Percentiles rank a stretch among this genome's conserved stretches.
phyloP scores from a whole-genome alignment of 208 protist species.

The Trypanosoma rangeli region DNA sequence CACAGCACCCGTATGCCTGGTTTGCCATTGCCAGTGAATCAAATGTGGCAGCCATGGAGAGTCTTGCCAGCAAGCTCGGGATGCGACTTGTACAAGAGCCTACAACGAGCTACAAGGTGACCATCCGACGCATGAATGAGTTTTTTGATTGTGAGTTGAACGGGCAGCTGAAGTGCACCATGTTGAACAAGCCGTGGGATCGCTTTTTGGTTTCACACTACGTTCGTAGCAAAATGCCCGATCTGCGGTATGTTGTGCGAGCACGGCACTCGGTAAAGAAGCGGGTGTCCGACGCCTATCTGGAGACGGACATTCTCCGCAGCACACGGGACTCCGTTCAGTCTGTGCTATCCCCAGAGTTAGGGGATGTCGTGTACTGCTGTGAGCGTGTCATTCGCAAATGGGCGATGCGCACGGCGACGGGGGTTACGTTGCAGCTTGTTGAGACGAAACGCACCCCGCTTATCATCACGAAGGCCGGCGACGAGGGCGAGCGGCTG shows the following conservation, averaged over 20 bases:
- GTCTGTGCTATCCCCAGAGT: constrained; percentile 81
- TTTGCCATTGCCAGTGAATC: constrained; percentile 81
- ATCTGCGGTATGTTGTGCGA: constrained; percentile 84
- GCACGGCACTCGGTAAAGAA: constrained; percentile 87
- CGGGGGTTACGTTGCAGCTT: constrained; percentile 62
- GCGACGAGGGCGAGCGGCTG: constrained; percentile 81
- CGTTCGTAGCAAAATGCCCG: constrained; percentile 78
- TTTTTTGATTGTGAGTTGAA: constrained; percentile 82
- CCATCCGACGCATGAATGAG: constrained; percentile 65
- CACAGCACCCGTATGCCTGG: constrained; percentile 84
- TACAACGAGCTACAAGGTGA: constrained; percentile 73
- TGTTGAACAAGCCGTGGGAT: constrained; percentile 84
- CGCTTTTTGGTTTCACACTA: constrained; percentile 86
- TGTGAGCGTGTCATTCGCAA: constrained; percentile 83
- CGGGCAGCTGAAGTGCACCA: constrained; percentile 67
- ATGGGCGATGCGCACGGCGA: constrained; percentile 59
- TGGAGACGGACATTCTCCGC: constrained; percentile 80
- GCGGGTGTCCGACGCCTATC: constrained; percentile 72
- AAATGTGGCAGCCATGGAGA: constrained; percentile 53
- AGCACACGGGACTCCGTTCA: constrained; percentile 86
- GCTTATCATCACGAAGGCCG: constrained; percentile 83
- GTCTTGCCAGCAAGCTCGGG: constrained; percentile 47
- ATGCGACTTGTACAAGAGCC: constrained; percentile 74
- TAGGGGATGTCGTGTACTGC: constrained; percentile 89
- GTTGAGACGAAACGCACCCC: constrained; percentile 89